Percentiles rank a stretch among this genome's conserved stretches.
Conservation (phyloP, 441 rosid genomes). For the Eutrema salsugineum region DNA sequence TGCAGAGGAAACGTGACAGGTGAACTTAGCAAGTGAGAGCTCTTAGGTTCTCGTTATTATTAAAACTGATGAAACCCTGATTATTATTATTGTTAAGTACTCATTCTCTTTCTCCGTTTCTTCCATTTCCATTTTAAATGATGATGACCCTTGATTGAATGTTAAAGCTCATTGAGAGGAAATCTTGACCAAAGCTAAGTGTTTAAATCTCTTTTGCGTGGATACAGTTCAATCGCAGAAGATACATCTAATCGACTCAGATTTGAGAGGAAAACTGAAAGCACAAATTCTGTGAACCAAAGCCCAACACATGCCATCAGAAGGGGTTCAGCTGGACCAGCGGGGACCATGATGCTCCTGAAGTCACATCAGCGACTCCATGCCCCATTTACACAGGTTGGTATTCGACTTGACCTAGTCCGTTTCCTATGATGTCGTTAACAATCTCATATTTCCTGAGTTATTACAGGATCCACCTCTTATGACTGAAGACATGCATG, state of each 20-base stretch:
- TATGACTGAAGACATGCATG: slow-evolving; percentile 99
- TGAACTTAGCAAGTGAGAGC: slow-evolving; percentile 90
- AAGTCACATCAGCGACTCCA: slow-evolving; percentile 81
- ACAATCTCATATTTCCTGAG: not conserved
- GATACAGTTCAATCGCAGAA: slow-evolving; percentile 38
- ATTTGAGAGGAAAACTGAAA: slow-evolving; percentile 34
- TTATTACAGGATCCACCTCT: slow-evolving; percentile 75
- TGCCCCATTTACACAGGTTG: slow-evolving; percentile 94
- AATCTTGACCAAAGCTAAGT: slow-evolving; percentile 12
- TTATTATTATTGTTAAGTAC: not conserved
- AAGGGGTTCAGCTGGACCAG: slow-evolving; percentile 87
- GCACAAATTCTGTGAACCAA: slow-evolving; percentile 32
- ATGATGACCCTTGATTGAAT: not conserved
- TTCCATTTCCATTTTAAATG: not conserved
- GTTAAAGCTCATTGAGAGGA: slow-evolving; percentile 8
- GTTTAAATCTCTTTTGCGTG: slow-evolving; percentile 13
- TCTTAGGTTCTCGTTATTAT: slow-evolving; percentile 56
- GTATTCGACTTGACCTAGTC: slow-evolving; percentile 14
- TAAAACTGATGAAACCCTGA: slow-evolving; percentile 14
- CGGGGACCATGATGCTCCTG: slow-evolving; percentile 85
- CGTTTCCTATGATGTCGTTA: slow-evolving; percentile 4
- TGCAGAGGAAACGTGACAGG: slow-evolving; percentile 76
- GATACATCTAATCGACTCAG: slow-evolving; percentile 39
- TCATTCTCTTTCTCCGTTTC: not conserved
- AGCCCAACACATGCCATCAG: slow-evolving; percentile 45